Conservation (phyloP, 768 basidiomycete species). For the Royoungia palumana region DNA sequence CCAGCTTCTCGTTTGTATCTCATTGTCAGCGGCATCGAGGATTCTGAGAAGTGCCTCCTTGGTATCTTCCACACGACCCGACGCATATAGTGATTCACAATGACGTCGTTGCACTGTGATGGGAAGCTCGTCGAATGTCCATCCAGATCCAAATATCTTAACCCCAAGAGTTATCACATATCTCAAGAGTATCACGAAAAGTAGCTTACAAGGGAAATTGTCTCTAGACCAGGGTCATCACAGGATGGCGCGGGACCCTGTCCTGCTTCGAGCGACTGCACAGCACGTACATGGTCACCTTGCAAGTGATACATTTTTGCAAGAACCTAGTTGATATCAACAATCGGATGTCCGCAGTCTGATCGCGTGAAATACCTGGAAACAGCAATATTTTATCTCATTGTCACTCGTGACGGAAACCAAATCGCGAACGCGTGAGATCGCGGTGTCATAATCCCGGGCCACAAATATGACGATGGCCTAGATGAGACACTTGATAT, state of each 20-base stretch:
- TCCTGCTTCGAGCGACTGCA: background rate
- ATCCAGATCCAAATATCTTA: constrained; percentile 5
- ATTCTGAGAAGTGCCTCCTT: background rate
- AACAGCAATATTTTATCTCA: background rate
- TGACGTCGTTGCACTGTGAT: background rate
- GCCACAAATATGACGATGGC: background rate
- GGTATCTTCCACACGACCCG: background rate
- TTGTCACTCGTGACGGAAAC: background rate
- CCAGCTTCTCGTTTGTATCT: background rate
- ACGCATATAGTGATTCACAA: background rate
- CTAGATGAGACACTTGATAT: background rate
- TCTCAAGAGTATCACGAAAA: too few species aligned
- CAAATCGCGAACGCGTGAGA: background rate
- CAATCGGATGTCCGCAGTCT: background rate
- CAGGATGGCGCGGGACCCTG: background rate
- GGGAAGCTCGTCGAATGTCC: background rate
- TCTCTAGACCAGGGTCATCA: background rate
- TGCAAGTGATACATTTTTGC: background rate
- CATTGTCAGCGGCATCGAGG: background rate
- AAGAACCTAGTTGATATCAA: constrained; percentile 3
- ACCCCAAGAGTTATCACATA: background rate
- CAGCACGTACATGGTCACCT: background rate
- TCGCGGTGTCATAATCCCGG: background rate
- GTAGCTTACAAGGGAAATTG: background rate
- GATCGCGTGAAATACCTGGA: constrained; percentile 3